phyloP scores from a whole-genome alignment of 306 rosid genomes.

The Cucurbita argyrosperma region DNA sequence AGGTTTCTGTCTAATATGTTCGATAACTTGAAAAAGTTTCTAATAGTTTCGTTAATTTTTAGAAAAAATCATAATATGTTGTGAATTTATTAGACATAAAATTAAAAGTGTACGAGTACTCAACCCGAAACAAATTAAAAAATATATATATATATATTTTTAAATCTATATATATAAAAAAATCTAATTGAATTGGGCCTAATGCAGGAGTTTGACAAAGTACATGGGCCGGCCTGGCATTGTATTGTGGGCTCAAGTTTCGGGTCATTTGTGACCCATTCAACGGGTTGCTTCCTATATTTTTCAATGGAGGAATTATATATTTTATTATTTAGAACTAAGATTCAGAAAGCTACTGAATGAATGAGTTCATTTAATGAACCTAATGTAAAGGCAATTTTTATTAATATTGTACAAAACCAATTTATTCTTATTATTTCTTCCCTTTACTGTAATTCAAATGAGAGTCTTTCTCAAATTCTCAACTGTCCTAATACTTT shows the following conservation, averaged over 20 bases:
- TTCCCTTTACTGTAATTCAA: not conserved
- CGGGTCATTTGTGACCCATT: conserved; percentile 94
- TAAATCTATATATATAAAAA: no score
- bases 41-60: no score
- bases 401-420: not conserved
- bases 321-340: conserved; percentile 66
- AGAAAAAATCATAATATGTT: not conserved
- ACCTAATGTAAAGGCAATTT: not conserved
- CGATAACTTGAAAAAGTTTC: no score
- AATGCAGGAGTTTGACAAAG: conserved; percentile 84
- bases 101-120: no score
- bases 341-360: conserved; percentile 49
- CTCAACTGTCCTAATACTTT: no score
- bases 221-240: conserved; percentile 96
- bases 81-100: no score
- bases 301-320: conserved; percentile 73
- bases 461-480: no score
- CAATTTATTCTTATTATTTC: not conserved
- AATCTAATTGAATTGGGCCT: conserved; percentile 7
- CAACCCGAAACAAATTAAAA: no score
- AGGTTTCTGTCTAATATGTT: no score
- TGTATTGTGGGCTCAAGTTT: conserved; percentile 90
- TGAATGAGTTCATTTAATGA: conserved; percentile 21
- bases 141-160: no score
- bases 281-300: conserved; percentile 83